Base-by-base conservation (phyloP, 768 basidiomycete genomes). In the Mycena haematopus region DNA sequence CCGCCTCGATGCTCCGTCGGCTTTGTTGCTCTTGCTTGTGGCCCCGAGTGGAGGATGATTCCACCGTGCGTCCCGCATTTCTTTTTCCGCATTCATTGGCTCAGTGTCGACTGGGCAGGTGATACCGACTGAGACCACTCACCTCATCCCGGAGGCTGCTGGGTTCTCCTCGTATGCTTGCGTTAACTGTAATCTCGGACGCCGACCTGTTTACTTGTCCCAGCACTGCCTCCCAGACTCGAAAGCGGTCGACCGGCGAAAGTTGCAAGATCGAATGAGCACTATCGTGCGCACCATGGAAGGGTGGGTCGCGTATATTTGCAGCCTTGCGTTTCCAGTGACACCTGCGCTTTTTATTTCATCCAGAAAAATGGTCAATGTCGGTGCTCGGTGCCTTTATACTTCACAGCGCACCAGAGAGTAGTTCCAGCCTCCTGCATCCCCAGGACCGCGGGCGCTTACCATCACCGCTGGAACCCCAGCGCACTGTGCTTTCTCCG, bases 341-440 rank as follows among this genome's bases (percentile, higher is more conserved):
- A 29, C 56, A 51, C 57, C 40, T 44, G 38, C 33, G 24, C 17
- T 59, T 19, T 52, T 57, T 29, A 25, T 22, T 22, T 11, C 13
- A 3, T 14, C n/a, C 72, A 90, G 88, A 33, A 87, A 84, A 80
- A 89, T 90, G 88, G 87, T 90, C 65, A 88, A 89, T 57, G 82
- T 90, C 15, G 81, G 81, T 57, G 82, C 85, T 2, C 80, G 79
- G 77, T 84, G 27, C 88, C 88, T 89, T 90, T 75, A 84, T 85
- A 68, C 77, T 89, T 63, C 82, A 84, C 70, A 78, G 77, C 55
- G 47, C 36, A 33, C 5, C 21, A 10, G 44, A 14, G 14, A 14
- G 6, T 14, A 40, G 24, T 9, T 5, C 40, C 25, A 44, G 38
- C 29, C 38, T 1, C 14, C 40, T 7, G 15, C 36, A n/a, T 49